Base-by-base conservation (phyloP, 1,139 yeast genomes). In the Saccharomyces hybrid region DNA sequence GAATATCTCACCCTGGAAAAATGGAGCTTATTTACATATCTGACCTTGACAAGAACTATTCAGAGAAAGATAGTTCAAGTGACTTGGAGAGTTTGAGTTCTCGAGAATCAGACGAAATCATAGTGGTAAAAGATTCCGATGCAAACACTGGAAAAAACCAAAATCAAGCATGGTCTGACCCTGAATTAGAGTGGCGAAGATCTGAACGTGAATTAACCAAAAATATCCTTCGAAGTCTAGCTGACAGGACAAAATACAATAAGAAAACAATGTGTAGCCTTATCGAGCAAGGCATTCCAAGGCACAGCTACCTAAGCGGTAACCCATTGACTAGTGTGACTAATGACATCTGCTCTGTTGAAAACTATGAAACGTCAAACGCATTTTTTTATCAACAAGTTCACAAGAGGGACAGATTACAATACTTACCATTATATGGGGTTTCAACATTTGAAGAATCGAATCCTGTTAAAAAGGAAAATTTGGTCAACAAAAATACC, bases 341-440 rank as follows among this genome's bases (percentile, higher is more conserved):
- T 19, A 67, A 66, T 53, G 55, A 66, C 53, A 62, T 67, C 19
- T 65, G 68, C 52, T 62, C 66, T 11, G 51, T 54, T 3, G 48
- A 55, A n/a, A 66, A 66, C 48, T 65, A 59, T 54, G 68, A 65
- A 48, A 50, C 54, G 11, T 58, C 64, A 2, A 60, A 62, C 27
- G 63, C 61, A 0, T 55, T 56, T 21, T 60, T 55, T 42, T 60
- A 63, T 31, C 70, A 66, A 49, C 64, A 62, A 44, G 44, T 62
- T 19, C 65, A 65, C 29, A 61, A 59, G 42, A 55, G 57, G n/a
- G 64, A 62, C n/a, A 57, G 64, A 12, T 49, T 66, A 7, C 53
- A 47, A 29, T 63, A 58, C 47, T 19, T 57, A 3, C 58, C 64
- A 7, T 44, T 60, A 4, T 54, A 57, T n/a, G 48, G 42, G 3